Evolutionary conservation across 768 basidiomycete genomes (phyloP), one percentile per base, ranked within the genome.

Genomic region (Suillus alpinus): DNA sequence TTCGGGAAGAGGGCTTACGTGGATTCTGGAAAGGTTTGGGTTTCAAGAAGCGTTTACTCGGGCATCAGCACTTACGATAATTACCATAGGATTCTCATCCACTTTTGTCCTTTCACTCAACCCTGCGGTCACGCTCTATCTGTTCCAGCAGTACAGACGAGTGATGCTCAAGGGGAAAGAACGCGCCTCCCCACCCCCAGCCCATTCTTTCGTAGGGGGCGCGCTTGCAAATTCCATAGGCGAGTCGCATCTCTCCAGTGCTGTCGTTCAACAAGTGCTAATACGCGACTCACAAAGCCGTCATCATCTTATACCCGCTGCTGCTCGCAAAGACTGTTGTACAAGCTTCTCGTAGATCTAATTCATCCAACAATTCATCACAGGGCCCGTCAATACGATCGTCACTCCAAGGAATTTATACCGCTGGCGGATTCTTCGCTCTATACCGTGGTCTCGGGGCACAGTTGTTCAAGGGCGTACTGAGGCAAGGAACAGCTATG

Each of bases 291-390:
- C 20, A n/a, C 41, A 10, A 57, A 78, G 83, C 83, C 0, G 73
- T 78, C 7, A 67, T 75, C 0, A 58, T 84, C 2, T 71, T 85
- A 8, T 86, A 87, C 66, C 86, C 86, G 0, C 74, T 86, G 32
- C 83, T 86, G 20, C 77, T 87, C 18, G 82, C 84, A 18, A 87
- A 87, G 72, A 84, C 81, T 20, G 78, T 82, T 6, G 73, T 81
- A 6, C 83, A 82, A 60, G 74, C 71, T 16, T 69, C 76, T 40
- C 70, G 47, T 57, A 63, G 18, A 32, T 81, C 75, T 32, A 20
- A 52, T n/a, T 36, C 56, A 4, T 61, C 68, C 32, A 63, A 61
- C 59, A 32, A 50, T 57, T 65, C 63, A 55, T 65, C 56, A 20
- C 36, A 50, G 51, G 29, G 57, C 18, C 52, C 7, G 31, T 63